Evolutionary conservation across 2,329 filamentous ascomycete species (phyloP).

Genomic region (Stagonosporopsis vannaccii): DNA sequence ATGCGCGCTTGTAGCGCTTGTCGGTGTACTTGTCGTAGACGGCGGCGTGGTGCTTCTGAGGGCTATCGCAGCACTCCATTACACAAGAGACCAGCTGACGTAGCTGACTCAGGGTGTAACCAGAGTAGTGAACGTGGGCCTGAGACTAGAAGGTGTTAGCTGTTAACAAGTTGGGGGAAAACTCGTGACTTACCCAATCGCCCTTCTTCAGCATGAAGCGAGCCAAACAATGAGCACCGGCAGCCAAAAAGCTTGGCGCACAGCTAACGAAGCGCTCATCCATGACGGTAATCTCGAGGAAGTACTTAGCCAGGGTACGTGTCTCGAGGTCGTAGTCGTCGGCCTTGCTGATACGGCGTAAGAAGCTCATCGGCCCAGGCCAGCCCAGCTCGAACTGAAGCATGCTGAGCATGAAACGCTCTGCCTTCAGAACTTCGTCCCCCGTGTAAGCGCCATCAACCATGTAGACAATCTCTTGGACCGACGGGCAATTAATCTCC

Average conservation of each 20-base stretch:
- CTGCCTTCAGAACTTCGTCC: slow-evolving; percentile 95
- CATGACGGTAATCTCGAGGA: slow-evolving; percentile 96
- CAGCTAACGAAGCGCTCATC: slow-evolving; percentile 95
- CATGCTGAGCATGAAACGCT: slow-evolving; percentile 98
- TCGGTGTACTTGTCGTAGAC: slow-evolving; percentile 94
- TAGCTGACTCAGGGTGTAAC: slow-evolving; percentile 88
- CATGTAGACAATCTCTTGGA: slow-evolving; percentile 98
- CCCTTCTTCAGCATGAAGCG: slow-evolving; percentile 90
- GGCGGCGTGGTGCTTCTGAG: slow-evolving; percentile 80
- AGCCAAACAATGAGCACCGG: slow-evolving; percentile 90
- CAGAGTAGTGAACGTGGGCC: slow-evolving; percentile 89
- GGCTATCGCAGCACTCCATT: slow-evolving; percentile 84
- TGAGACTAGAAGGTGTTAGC: slow-evolving; percentile 67
- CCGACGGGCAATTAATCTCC: slow-evolving; percentile 96
- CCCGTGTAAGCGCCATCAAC: slow-evolving; percentile 88
- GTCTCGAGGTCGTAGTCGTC: slow-evolving; percentile 98
- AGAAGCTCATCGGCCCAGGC: slow-evolving; percentile 99
- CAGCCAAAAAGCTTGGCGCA: slow-evolving; percentile 87
- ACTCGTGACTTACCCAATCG: slow-evolving; percentile 75
- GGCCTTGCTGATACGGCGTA: slow-evolving; percentile 95
- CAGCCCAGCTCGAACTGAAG: slow-evolving; percentile 94
- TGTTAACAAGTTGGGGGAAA: not conserved
- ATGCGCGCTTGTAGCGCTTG: slow-evolving; percentile 84
- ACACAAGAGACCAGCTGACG: slow-evolving; percentile 78
- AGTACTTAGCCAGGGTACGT: slow-evolving; percentile 94